Evolutionary conservation across 768 basidiomycete genomes (phyloP).

Genomic region (Leucocoprinus sp.): DNA sequence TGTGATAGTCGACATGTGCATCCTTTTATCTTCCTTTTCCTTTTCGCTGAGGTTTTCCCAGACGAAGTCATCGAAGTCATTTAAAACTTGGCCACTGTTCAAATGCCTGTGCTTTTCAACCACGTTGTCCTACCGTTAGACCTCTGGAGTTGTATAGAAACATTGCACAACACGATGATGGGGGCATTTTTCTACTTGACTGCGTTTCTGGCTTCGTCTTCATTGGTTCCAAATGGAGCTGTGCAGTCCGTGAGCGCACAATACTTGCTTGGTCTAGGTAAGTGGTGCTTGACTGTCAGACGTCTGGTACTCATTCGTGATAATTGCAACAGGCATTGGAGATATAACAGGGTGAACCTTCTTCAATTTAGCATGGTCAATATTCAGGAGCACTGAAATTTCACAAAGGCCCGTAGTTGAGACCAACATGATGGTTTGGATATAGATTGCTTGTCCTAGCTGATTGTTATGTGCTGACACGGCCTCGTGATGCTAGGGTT

Average conservation of each 20-base stretch:
- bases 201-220: slow-evolving; percentile 31
- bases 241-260: slow-evolving; percentile 29
- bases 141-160: slow-evolving; percentile 27
- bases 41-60: slow-evolving; percentile 5
- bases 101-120: slow-evolving; percentile 28
- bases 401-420: slow-evolving; percentile 61
- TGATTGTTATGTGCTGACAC: neutral
- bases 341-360: slow-evolving; percentile 64
- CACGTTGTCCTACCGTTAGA: slow-evolving; percentile 29
- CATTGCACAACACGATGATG: slow-evolving; percentile 30
- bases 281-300: slow-evolving; percentile 16
- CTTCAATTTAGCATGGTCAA: neutral
- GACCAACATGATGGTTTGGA: slow-evolving; percentile 70
- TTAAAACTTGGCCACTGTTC: slow-evolving; percentile 3
- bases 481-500: slow-evolving; percentile 39
- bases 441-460: neutral
- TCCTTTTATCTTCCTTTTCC: neutral
- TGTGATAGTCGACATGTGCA: slow-evolving; percentile 9
- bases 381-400: neutral
- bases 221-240: slow-evolving; percentile 22
- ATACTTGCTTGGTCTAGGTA: slow-evolving; percentile 55
- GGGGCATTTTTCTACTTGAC: slow-evolving; percentile 34
- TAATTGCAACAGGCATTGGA: slow-evolving; percentile 42
- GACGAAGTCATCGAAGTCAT: neutral
- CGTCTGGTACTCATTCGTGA: slow-evolving; percentile 2